Evolutionary conservation across 139 green algal genomes (phyloP).

Genomic region (Tetradesmus obliquus): DNA sequence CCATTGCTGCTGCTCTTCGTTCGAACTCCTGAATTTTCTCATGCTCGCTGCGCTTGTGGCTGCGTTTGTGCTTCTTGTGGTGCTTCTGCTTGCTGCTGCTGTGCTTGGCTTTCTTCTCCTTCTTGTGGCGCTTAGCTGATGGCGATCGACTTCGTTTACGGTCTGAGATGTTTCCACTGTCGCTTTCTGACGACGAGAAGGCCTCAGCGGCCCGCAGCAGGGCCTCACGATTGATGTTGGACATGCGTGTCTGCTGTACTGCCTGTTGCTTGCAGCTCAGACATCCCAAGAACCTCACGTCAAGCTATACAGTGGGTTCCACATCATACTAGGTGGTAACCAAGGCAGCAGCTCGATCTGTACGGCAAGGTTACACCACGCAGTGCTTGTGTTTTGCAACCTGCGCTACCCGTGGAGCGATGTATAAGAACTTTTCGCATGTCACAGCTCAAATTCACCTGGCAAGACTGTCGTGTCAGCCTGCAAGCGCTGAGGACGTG

Average conservation of each 20-base stretch:
- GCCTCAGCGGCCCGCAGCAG: conserved; percentile 34
- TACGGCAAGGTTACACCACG: not conserved
- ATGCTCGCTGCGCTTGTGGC: conserved; percentile 37
- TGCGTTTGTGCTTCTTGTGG: conserved; percentile 17
- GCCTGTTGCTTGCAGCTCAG: not conserved
- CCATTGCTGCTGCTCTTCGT: not conserved
- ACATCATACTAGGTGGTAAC: not conserved
- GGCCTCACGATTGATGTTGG: conserved; percentile 22
- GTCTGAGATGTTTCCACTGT: not conserved
- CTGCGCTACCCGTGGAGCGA: not conserved
- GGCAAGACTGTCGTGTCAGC: too few species aligned
- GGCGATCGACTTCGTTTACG: not conserved
- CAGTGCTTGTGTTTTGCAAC: not conserved
- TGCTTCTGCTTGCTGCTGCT: conserved; percentile 25
- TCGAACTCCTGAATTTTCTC: conserved; percentile 43
- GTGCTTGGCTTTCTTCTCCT: conserved; percentile 21
- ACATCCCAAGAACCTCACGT: not conserved
- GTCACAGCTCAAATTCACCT: too few species aligned
- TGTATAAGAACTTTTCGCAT: too few species aligned
- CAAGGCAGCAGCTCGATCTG: not conserved
- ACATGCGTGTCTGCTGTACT: not conserved
- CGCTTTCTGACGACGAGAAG: conserved; percentile 8
- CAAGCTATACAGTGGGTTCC: not conserved
- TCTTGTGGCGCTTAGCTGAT: not conserved
- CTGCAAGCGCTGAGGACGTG: too few species aligned